Evolutionary conservation across 139 green algal species (phyloP).

Genomic region (Haematococcus lacustris): DNA sequence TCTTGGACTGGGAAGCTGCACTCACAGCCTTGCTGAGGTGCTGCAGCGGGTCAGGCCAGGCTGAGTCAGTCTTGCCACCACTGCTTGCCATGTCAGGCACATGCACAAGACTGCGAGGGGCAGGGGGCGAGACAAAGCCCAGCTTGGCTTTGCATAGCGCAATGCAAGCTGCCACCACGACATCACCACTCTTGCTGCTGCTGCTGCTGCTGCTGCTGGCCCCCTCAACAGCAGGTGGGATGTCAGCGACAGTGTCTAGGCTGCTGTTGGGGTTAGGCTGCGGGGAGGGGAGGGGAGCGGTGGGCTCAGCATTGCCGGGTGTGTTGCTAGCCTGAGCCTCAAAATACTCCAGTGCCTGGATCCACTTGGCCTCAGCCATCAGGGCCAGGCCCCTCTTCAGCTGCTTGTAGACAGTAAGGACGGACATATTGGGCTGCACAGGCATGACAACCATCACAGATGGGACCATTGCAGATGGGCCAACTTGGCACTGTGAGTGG

Average conservation of each 20-base stretch:
- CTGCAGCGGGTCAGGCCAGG: background rate
- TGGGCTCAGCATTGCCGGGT: too few relatives aligned
- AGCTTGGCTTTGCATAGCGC: constrained; percentile 9
- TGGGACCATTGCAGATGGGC: too few relatives aligned
- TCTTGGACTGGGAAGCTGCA: background rate
- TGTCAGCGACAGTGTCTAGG: too few relatives aligned
- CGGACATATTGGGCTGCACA: too few relatives aligned
- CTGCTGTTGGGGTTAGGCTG: too few relatives aligned
- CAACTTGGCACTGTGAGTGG: background rate
- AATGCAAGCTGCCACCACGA: background rate
- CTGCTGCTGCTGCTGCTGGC: too few relatives aligned
- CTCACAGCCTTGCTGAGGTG: constrained; percentile 10
- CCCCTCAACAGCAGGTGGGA: too few relatives aligned
- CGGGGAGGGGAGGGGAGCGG: too few relatives aligned
- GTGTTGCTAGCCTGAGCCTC: background rate
- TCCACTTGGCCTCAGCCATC: constrained; percentile 18
- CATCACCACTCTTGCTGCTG: too few relatives aligned
- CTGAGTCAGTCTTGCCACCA: too few relatives aligned
- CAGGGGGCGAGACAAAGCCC: background rate
- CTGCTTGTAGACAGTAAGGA: background rate
- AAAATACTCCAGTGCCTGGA: constrained; percentile 22
- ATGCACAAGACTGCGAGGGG: too few relatives aligned
- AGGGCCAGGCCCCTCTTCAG: constrained; percentile 19
- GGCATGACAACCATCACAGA: background rate
- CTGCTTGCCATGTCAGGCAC: too few relatives aligned